Conservation (phyloP, 441 rosid genomes). For the Populus hybrid region DNA sequence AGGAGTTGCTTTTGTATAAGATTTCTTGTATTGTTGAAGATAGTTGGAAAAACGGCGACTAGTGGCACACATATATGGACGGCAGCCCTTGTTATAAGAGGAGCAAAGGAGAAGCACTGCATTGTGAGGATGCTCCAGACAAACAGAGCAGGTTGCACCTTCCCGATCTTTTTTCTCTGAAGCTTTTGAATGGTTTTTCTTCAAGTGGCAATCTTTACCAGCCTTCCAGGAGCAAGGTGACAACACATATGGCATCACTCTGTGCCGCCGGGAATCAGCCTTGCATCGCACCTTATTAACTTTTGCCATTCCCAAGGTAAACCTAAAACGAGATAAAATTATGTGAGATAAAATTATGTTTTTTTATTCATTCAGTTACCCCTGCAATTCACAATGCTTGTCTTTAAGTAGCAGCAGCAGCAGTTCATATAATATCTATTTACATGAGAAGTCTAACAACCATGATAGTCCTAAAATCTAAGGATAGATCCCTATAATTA, state of each 20-base stretch:
- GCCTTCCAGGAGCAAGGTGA: no score
- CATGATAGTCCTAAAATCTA: no score
- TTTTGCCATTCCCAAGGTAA: slow-evolving; percentile 49
- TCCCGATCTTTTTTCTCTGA: slow-evolving; percentile 70
- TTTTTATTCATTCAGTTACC: no score
- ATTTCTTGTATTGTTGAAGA: slow-evolving; percentile 83
- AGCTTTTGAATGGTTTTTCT: not conserved
- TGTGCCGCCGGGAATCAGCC: slow-evolving; percentile 22
- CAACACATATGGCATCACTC: no score
- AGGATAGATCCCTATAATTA: no score
- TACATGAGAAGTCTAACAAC: no score
- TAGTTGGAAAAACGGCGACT: slow-evolving; percentile 91
- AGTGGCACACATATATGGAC: slow-evolving; percentile 97
- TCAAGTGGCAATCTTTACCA: no score
- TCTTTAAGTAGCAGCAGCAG: no score
- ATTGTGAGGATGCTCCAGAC: slow-evolving; percentile 95
- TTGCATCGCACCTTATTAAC: slow-evolving; percentile 32
- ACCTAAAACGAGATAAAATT: slow-evolving; percentile 25
- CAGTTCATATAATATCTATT: no score
- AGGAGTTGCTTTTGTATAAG: slow-evolving; percentile 56
- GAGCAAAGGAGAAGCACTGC: slow-evolving; percentile 96
- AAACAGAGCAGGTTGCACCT: slow-evolving; percentile 75
- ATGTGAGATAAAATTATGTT: no score
- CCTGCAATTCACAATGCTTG: no score
- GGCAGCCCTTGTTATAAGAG: slow-evolving; percentile 92